Base-by-base conservation (phyloP, 139 green algal species). In the Diplosphaera chodatii region DNA sequence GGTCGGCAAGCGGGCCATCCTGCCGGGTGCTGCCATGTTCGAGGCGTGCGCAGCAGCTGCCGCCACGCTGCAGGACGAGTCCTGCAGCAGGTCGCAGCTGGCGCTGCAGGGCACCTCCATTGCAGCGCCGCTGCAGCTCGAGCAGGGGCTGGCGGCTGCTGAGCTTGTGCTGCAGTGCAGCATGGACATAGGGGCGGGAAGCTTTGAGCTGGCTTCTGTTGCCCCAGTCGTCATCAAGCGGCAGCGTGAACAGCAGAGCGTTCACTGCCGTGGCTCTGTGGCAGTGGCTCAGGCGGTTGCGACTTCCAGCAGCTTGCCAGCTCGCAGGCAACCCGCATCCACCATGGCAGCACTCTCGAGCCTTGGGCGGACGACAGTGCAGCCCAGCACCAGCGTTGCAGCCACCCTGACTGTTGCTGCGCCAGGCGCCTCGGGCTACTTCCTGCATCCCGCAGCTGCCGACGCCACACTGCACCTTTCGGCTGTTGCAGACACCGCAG, bases 401-500 rank as follows among this genome's bases (percentile, higher is more conserved):
- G 48, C 48, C 16, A 59, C 16, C 10, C 48, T 59, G 48, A 25
- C 3, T 3, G 16, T 59, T 23, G 48, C 48, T 3, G 48, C 48
- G 13, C 25, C 48, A 23, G 48, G 10, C 55, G 4, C 16, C 56
- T 68, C 62, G 33, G 64, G 77, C 29, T 74, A 63, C 40, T 33
- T 81, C 23, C 3, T 86, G 1, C 74, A 85, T 59, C 85, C 85
- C 22, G 80, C 81, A 0, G 4, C 74, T 37, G 37, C 86, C 16
- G 85, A 91, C 69, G 68, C 33, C 31, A 64, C 74, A 5, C 78
- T 91, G 69, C 85, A 91, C 55, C 73, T 91, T 23, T 81, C 71
- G 20, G 72, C 74, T 13, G 67, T 37, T 30, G 3, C 63, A 28
- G 64, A 37, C 40, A 27, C 29, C 63, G 32, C 55, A 67, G 20